These are phyloP conservation scores for Petunia hybrid DNA, from an alignment of 305 asterid genomes.

Conservation along the genomic window DNA sequence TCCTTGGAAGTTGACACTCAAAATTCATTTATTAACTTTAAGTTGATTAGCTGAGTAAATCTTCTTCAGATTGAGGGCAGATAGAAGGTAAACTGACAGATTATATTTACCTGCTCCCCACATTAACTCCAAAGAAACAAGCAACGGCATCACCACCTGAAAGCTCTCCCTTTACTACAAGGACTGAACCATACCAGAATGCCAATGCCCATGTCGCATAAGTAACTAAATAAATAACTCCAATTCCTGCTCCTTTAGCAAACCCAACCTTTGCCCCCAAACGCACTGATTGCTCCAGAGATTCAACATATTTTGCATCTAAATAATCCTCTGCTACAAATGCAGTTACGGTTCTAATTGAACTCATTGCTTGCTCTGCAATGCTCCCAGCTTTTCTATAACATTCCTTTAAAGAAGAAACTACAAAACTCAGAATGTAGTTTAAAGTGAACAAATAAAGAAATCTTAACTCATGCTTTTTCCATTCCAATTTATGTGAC, in stretches of 20 bases:
- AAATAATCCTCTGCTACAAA: conserved; percentile 82
- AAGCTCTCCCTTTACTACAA: conserved; percentile 56
- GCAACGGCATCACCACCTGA: conserved; percentile 84
- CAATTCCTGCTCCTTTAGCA: conserved; percentile 84
- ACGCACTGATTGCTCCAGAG: conserved; percentile 59
- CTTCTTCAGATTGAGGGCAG: conserved; percentile 18
- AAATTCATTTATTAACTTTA: not conserved
- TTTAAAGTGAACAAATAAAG: conserved; percentile 14
- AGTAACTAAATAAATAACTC: conserved; percentile 79
- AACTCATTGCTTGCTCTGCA: conserved; percentile 84
- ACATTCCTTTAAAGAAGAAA: conserved; percentile 54
- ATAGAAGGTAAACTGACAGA: conserved; percentile 1
- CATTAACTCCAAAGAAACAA: conserved; percentile 88
- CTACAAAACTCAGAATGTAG: not conserved
- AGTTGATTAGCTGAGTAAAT: conserved; percentile 12
- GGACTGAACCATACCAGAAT: conserved; percentile 85
- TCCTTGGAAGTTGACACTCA: conserved; percentile 13
- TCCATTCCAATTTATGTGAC: not conserved
- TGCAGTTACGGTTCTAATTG: conserved; percentile 75
- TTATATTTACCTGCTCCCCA: conserved; percentile 72
- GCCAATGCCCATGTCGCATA: conserved; percentile 93
- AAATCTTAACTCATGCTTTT: not conserved
- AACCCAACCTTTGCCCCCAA: conserved; percentile 76
- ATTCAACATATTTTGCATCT: conserved; percentile 59
- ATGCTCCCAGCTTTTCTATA: conserved; percentile 77